phyloP scores from a whole-genome alignment of 371 early-diverging fungal species.

The Batkoa obscura region DNA sequence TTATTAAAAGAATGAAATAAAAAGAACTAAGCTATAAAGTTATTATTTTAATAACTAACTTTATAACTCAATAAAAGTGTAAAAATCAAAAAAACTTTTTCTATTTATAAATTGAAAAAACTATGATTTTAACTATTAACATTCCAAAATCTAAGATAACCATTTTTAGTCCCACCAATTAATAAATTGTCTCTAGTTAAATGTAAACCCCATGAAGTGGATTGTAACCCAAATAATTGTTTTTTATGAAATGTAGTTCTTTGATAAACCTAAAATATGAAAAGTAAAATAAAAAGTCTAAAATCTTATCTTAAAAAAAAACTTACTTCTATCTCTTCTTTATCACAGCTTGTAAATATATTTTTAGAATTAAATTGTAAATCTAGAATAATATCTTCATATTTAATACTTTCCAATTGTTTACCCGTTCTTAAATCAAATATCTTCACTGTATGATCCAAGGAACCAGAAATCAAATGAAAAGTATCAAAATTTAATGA shows the following conservation, averaged over 20 bases:
- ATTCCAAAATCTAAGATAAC: neutral
- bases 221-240: neutral
- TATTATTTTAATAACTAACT: neutral
- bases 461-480: constrained; percentile 54
- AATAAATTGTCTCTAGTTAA: no score
- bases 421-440: constrained; percentile 55
- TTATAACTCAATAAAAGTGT: neutral
- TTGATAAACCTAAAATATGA: neutral
- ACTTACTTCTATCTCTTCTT: neutral
- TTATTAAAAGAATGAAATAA: neutral
- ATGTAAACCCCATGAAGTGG: neutral
- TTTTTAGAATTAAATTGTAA: constrained; percentile 33
- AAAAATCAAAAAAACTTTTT: neutral
- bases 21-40: neutral
- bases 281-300: neutral
- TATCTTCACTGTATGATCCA: constrained; percentile 54
- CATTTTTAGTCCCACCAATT: neutral
- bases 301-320: neutral
- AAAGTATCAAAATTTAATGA: constrained; percentile 58
- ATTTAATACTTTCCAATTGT: constrained; percentile 33
- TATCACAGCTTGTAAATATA: constrained; percentile 16
- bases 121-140: neutral
- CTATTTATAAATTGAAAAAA: neutral
- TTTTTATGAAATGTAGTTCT: neutral
- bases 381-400: constrained; percentile 27